Conservation (phyloP, 1,139 yeast species). For the Yamadazyma sp. region DNA sequence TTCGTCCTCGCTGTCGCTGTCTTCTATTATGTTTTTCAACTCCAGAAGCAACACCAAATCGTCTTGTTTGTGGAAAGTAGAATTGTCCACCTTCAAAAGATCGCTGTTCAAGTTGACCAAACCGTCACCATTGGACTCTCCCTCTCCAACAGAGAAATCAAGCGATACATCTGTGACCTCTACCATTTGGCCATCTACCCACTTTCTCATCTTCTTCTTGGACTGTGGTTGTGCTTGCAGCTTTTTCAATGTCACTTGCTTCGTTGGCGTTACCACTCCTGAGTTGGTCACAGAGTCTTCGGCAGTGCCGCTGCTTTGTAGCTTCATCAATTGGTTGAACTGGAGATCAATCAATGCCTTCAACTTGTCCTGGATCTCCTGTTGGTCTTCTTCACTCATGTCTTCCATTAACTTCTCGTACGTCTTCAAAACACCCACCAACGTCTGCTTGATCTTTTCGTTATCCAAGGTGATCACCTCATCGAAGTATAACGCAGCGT, state of each 20-base stretch:
- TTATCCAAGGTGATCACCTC: constrained; percentile 41
- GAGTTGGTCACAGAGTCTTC: background rate
- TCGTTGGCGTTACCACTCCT: constrained; percentile 3
- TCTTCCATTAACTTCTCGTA: constrained; percentile 30
- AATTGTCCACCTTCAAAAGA: constrained; percentile 25
- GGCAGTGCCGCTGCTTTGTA: constrained; percentile 16
- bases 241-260: background rate
- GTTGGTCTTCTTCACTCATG: constrained; percentile 19
- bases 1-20: constrained; percentile 21
- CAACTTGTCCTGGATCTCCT: constrained; percentile 20
- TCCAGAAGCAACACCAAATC: constrained; percentile 46
- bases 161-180: constrained; percentile 24
- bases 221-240: constrained; percentile 8
- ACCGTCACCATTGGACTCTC: constrained; percentile 26
- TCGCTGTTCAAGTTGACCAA: constrained; percentile 44
- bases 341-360: constrained; percentile 40
- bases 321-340: constrained; percentile 37
- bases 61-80: constrained; percentile 39
- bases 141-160: constrained; percentile 34
- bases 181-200: constrained; percentile 44
- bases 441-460: constrained; percentile 36
- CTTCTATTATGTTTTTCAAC: constrained; percentile 40
- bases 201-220: constrained; percentile 44
- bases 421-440: constrained; percentile 37
- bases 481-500: constrained; percentile 43